Conservation (phyloP, 495 filamentous ascomycete genomes). For the Staphylotrichum longicolle region DNA sequence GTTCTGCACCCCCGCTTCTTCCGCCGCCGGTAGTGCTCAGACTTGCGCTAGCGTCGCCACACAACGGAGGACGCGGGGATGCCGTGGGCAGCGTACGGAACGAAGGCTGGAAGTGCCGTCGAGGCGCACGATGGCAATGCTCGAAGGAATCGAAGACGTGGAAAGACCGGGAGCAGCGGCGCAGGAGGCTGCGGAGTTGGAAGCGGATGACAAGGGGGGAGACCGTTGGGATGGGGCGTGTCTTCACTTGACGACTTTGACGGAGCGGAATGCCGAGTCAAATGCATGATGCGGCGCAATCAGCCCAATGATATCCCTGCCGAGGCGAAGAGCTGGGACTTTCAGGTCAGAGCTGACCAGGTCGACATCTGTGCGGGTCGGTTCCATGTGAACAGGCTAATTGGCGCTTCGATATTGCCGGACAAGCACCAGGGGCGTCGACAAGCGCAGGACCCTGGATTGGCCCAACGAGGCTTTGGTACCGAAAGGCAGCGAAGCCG, state of each 20-base stretch:
- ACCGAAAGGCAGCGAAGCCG: slow-evolving; percentile 12
- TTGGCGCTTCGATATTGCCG: slow-evolving; percentile 30
- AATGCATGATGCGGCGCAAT: slow-evolving; percentile 16
- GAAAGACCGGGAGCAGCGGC: slow-evolving; percentile 1
- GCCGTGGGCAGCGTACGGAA: slow-evolving; percentile 13
- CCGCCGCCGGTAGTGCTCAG: slow-evolving; percentile 1
- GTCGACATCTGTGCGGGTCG: slow-evolving; percentile 8
- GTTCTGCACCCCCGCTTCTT: background rate
- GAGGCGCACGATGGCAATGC: background rate
- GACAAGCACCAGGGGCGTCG: slow-evolving; percentile 9
- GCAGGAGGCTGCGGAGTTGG: background rate
- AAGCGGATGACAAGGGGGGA: slow-evolving; percentile 3
- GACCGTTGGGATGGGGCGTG: slow-evolving; percentile 15
- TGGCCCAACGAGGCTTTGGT: background rate
- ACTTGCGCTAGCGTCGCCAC: slow-evolving; percentile 9
- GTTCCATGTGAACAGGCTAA: slow-evolving; percentile 32
- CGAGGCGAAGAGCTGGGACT: slow-evolving; percentile 14
- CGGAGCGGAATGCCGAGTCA: slow-evolving; percentile 30
- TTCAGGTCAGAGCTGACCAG: slow-evolving; percentile 14
- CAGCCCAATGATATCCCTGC: slow-evolving; percentile 20
- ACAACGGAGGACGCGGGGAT: slow-evolving; percentile 1
- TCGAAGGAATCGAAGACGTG: slow-evolving; percentile 2
- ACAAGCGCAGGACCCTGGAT: slow-evolving; percentile 14
- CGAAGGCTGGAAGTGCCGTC: slow-evolving; percentile 23
- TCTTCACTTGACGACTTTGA: slow-evolving; percentile 15